phyloP scores from a whole-genome alignment of 2,329 filamentous ascomycete species.

The Rasamsonia emersonii region DNA sequence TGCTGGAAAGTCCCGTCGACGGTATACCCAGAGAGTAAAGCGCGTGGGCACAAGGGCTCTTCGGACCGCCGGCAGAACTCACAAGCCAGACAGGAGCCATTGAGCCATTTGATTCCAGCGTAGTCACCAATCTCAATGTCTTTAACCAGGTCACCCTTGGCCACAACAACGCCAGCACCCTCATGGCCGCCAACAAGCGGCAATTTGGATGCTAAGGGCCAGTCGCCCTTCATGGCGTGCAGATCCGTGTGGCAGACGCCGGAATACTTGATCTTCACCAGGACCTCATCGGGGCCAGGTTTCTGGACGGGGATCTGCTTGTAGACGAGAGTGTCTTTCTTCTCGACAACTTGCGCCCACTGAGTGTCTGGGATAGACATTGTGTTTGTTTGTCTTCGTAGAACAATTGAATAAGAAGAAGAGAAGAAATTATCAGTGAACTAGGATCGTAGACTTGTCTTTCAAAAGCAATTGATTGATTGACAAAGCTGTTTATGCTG shows the following conservation, averaged over 20 bases:
- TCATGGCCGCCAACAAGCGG: conserved; percentile 76
- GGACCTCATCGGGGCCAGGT: conserved; percentile 81
- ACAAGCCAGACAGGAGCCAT: conserved; percentile 76
- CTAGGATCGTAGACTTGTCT: too few species aligned
- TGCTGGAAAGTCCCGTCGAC: conserved; percentile 91
- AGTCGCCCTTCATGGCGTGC: conserved; percentile 78
- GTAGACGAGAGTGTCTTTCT: conserved; percentile 56
- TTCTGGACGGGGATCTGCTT: conserved; percentile 64
- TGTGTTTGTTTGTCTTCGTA: too few species aligned
- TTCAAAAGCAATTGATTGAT: too few species aligned
- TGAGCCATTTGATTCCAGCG: conserved; percentile 86
- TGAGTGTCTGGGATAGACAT: conserved; percentile 65
- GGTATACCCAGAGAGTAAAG: conserved; percentile 77
- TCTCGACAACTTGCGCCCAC: conserved; percentile 85
- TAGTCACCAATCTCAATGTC: conserved; percentile 76
- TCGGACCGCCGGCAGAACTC: conserved; percentile 72
- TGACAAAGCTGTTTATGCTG: too few species aligned
- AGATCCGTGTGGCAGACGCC: conserved; percentile 87
- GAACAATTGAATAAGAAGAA: too few species aligned
- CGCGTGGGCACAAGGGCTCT: conserved; percentile 71
- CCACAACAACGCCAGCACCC: conserved; percentile 75
- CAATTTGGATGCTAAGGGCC: conserved; percentile 74
- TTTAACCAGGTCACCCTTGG: conserved; percentile 64
- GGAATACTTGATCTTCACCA: conserved; percentile 83
- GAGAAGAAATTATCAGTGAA: too few species aligned